Percentiles rank a stretch among this genome's conserved stretches.
phyloP scores from a whole-genome alignment of 306 rosid genomes.

The Chamaecrista fasciculata region DNA sequence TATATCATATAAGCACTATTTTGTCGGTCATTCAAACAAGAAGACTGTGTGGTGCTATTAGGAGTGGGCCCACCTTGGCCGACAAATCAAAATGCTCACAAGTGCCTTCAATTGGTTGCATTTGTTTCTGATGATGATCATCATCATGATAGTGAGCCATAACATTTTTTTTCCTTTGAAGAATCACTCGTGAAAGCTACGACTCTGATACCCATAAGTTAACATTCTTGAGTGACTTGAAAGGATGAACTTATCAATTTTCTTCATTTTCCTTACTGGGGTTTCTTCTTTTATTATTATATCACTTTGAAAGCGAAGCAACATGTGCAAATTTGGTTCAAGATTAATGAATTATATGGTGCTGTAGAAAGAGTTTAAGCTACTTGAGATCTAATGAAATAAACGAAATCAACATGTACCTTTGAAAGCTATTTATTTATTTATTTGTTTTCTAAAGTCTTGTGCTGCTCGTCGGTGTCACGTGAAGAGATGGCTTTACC shows the following conservation, averaged over 20 bases:
- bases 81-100: conserved; percentile 43
- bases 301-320: background rate
- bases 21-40: conserved; percentile 51
- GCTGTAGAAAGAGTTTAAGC: background rate
- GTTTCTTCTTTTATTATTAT: background rate
- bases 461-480: background rate
- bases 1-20: conserved; percentile 47
- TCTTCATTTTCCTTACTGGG: background rate
- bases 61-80: conserved; percentile 47
- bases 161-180: too few species aligned
- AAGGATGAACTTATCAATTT: background rate
- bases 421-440: background rate
- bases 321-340: background rate
- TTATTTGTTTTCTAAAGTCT: background rate
- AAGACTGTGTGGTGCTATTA: conserved; percentile 4
- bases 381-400: background rate
- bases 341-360: background rate
- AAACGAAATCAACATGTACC: background rate
- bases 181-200: background rate
- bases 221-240: background rate
- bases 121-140: background rate
- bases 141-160: background rate
- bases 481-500: conserved; percentile 12
- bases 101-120: conserved; percentile 22
- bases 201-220: background rate